Base-by-base conservation (phyloP, 2,329 filamentous ascomycete species). In the Pyrenochaeta sp. region DNA sequence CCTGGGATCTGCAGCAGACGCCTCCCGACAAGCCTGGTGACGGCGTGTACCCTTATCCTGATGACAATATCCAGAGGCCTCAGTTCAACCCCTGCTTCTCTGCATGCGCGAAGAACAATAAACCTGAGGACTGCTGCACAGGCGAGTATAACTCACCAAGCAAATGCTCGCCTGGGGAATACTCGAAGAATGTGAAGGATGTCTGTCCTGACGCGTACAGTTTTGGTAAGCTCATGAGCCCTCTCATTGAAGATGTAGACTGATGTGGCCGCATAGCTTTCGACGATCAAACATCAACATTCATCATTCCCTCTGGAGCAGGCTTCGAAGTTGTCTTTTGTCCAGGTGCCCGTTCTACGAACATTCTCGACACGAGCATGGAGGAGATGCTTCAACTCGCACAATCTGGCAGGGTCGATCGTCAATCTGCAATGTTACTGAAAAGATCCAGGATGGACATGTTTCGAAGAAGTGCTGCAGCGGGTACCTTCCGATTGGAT, bases 151-250 rank as follows among this genome's bases (percentile, higher is more conserved):
- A 86, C 60, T 79, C 80, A 26, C 80, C 87, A 2, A 75, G 79
- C 17, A 76, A 77, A 35, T 94, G 89, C 74, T 75, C 78, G 46
- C 84, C 87, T 3, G 84, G 84, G 36, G 72, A 81, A 27, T 94
- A 92, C 73, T 85, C 85, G 54, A 81, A 76, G 45, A 77, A 77
- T 8, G 87, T 88, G 39, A 94, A 95, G 74, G 74, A 72, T 3
- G 80, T 93, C 9, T 95, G 90, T 65, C 89, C 90, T 1, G 90
- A 95, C 71, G 89, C 89, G 3, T 95, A 94, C 72, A 90, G 86
- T 61, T 95, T 82, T 67, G 78, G 85, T 87, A 36, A 83, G 82
- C 68, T 10, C 5, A 27, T 1, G n/a, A 6, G 26, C 69, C 5
- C 14, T 20, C 17, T 6, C 24, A 11, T 18, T 22, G 4, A 21